A percentile compares a stretch with the other conserved stretches of the same genome.
Conservation (phyloP, 75 land plant species). For the Selaginella tamariscina region DNA sequence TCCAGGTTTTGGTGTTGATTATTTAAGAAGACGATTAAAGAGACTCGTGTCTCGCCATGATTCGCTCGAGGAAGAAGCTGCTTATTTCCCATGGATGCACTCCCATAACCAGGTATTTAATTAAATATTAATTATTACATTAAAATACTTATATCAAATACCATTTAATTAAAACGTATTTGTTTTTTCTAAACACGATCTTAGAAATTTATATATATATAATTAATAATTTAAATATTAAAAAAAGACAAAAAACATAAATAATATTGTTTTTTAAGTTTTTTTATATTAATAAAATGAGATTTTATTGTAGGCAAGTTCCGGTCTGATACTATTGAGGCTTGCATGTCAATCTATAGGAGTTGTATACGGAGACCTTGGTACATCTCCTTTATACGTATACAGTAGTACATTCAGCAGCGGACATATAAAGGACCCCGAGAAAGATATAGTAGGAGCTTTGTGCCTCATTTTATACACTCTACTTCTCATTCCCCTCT, state of each 20-base stretch:
- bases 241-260: no score
- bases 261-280: background rate
- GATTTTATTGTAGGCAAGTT: background rate
- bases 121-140: background rate
- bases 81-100: constrained; percentile 2
- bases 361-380: constrained; percentile 94
- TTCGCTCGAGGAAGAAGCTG: constrained; percentile 1
- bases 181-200: no score
- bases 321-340: background rate
- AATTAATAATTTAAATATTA: no score
- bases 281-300: background rate
- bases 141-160: background rate
- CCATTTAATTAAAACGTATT: no score
- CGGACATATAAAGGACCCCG: constrained; percentile 41
- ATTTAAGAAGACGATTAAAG: background rate
- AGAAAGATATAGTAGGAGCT: constrained; percentile 77
- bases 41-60: background rate
- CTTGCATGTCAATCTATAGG: constrained; percentile 88
- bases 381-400: constrained; percentile 92
- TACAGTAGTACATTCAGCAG: constrained; percentile 60
- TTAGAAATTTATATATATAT: no score
- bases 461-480: constrained; percentile 90
- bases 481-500: constrained; percentile 67
- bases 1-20: background rate
- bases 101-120: constrained; percentile 1